A percentile compares a stretch with the other conserved stretches of the same genome.
Conservation (phyloP, 2,329 filamentous ascomycete genomes). For the Pleoardoris graminearum region DNA sequence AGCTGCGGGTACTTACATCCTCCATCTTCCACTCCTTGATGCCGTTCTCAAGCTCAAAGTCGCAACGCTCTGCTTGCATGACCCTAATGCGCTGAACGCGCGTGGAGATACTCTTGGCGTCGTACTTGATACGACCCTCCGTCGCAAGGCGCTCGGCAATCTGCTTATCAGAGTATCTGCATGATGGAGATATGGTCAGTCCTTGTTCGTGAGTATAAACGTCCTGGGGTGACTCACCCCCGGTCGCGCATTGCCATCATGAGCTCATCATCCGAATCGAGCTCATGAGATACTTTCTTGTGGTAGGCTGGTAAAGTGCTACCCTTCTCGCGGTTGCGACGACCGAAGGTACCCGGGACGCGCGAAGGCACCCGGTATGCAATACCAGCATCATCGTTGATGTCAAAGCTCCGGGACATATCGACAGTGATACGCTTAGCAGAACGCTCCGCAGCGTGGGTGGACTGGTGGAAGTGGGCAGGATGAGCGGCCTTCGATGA, state of each 20-base stretch:
- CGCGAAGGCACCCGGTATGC: conserved; percentile 15
- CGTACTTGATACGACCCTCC: conserved; percentile 50
- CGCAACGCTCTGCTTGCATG: conserved; percentile 48
- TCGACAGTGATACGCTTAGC: conserved; percentile 15
- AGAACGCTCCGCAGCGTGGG: conserved; percentile 13
- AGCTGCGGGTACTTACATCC: conserved; percentile 45
- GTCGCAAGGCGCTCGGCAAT: conserved; percentile 49
- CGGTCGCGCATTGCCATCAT: conserved; percentile 50
- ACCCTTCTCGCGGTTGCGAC: conserved; percentile 29
- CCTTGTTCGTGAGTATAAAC: no score
- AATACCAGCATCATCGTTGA: conserved; percentile 22
- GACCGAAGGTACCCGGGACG: conserved; percentile 29
- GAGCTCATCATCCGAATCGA: conserved; percentile 54
- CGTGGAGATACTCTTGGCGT: conserved; percentile 53
- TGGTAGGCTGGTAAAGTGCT: conserved; percentile 46
- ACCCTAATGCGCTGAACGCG: conserved; percentile 53
- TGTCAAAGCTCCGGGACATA: conserved; percentile 24
- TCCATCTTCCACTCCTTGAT: conserved; percentile 55
- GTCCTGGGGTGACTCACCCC: conserved; percentile 24
- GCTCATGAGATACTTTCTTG: conserved; percentile 48
- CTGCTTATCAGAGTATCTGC: conserved; percentile 51
- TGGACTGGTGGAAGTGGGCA: conserved; percentile 10
- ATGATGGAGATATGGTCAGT: no score
- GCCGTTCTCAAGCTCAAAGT: conserved; percentile 52
- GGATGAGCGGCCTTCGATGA: conserved; percentile 18